Base-by-base conservation (phyloP, 1,139 yeast species). In the Sugiyamaella castrensis region DNA sequence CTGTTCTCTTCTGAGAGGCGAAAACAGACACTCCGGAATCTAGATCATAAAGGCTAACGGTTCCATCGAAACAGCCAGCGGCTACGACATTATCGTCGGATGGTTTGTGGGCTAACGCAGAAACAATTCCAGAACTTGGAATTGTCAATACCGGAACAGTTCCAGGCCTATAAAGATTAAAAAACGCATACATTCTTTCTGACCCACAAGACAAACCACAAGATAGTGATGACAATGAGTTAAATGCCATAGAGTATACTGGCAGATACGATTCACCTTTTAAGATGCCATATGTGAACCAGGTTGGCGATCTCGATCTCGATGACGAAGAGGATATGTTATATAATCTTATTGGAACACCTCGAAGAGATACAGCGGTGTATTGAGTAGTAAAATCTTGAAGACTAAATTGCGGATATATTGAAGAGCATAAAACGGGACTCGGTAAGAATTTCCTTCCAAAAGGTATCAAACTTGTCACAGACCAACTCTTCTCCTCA, bases 281-380 rank as follows among this genome's bases (percentile, higher is more conserved):
- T 0, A 60, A 51, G 12, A 56, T 52, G 1, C 60, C 50, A 37
- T 60, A 58, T 10, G 60, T 57, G 42, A 55, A 64, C 29, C 51
- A 52, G 16, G 62, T 65, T 2, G 61, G 59, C 3, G 57, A 39
- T 2, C 54, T 60, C 9, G 53, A 45, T 1, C 64, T 60, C 7
- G 63, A 46, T 19, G 24, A 19, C 24, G 24, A 19, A 19, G 24
- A 19, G 5, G 5, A 19, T 4, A 64, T 46, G 39, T 58, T 62
- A 29, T 57, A 44, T 31, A 68, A 47, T 39, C 57, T 59, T 40
- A 68, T 48, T 0, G 72, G 71, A 8, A 58, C 40, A 11, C 62
- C 58, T n/a, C 56, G 50, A 1, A 57, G 57, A 0, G 66, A 55
- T 0, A 63, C 52, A 0, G 65, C 53, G 0, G 54, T 37, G 1